Conservation (phyloP, 2,329 filamentous ascomycete species). For the Chaetomiaceae sp. region DNA sequence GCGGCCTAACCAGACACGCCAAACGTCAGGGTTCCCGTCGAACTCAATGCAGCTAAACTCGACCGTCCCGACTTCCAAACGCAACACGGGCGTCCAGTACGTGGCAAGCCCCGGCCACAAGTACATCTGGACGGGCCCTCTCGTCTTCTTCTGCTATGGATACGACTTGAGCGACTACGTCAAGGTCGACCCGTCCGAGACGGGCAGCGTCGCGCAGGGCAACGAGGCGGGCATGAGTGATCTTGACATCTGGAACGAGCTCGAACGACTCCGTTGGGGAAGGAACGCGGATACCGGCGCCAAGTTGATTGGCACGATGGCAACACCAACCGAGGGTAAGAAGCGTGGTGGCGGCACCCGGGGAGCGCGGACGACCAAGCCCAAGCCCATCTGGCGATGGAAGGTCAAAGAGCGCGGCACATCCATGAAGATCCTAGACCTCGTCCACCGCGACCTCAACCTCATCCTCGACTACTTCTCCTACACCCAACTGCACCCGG, state of each 20-base stretch:
- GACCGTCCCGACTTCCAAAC: not conserved
- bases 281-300: too few relatives aligned
- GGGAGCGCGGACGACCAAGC: too few relatives aligned
- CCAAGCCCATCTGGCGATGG: too few relatives aligned
- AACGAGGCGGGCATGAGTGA: constrained; percentile 4
- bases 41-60: not conserved
- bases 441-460: not conserved
- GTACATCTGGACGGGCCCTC: not conserved
- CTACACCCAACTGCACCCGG: not conserved
- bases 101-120: not conserved
- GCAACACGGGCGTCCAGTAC: not conserved
- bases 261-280: not conserved
- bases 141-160: constrained; percentile 8
- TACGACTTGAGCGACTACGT: constrained; percentile 10
- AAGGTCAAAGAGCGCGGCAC: constrained; percentile 8
- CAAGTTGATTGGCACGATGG: too few relatives aligned
- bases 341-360: too few relatives aligned
- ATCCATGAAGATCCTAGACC: constrained; percentile 8
- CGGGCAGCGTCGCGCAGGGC: not conserved
- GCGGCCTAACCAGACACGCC: not conserved
- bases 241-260: constrained; percentile 5
- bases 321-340: too few relatives aligned
- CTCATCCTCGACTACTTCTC: not conserved
- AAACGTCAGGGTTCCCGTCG: not conserved
- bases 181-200: not conserved